These are phyloP conservation scores for Huntiella moniliformis DNA, from an alignment of 2,329 filamentous ascomycete species.

Conservation along the genomic window DNA sequence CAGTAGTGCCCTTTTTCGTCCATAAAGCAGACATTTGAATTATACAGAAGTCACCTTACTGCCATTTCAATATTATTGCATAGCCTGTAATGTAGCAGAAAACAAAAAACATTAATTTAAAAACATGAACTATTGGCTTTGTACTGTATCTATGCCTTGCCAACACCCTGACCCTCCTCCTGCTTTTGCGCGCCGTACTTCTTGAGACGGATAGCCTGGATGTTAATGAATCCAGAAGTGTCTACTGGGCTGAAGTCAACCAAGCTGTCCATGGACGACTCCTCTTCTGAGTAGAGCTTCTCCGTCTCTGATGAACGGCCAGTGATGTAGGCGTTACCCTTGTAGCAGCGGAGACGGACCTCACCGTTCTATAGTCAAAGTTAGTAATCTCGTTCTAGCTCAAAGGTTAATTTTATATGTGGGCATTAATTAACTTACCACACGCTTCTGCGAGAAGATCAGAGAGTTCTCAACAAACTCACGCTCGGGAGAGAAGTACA, in stretches of 20 bases:
- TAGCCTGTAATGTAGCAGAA: too few relatives aligned
- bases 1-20: too few relatives aligned
- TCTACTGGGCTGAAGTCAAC: slow-evolving; percentile 24
- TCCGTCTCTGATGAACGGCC: slow-evolving; percentile 25
- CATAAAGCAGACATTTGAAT: too few relatives aligned
- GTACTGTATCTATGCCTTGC: slow-evolving; percentile 3
- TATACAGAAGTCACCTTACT: too few relatives aligned
- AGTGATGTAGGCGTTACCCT: slow-evolving; percentile 33
- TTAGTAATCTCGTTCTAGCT: background rate
- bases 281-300: slow-evolving; percentile 32
- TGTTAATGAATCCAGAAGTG: slow-evolving; percentile 40
- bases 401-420: background rate
- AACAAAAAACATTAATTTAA: slow-evolving; percentile 2
- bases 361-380: slow-evolving; percentile 16
- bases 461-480: slow-evolving; percentile 45
- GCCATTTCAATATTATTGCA: too few relatives aligned
- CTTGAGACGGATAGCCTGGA: slow-evolving; percentile 48
- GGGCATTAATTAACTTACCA: slow-evolving; percentile 15
- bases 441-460: slow-evolving; percentile 35
- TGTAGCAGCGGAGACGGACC: slow-evolving; percentile 19
- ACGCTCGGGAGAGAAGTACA: slow-evolving; percentile 31
- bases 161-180: slow-evolving; percentile 17
- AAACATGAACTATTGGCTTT: background rate
- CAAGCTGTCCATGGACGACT: slow-evolving; percentile 32
- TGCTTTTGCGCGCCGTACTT: slow-evolving; percentile 23